These are phyloP conservation scores for Trichoderma sp. DNA, from an alignment of 2,329 filamentous ascomycete genomes.

Conservation along the genomic window DNA sequence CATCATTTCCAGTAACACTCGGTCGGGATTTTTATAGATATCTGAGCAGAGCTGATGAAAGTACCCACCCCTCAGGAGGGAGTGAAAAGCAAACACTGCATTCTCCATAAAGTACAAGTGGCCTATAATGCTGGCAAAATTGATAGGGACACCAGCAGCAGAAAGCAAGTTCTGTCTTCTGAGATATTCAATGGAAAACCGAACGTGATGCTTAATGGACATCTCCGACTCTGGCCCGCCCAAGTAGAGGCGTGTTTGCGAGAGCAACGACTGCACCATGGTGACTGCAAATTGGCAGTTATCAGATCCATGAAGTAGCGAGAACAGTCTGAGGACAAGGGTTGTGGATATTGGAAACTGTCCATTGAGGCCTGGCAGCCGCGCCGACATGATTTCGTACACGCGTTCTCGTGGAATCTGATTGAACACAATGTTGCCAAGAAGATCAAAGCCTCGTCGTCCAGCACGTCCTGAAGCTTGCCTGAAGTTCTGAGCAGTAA, in stretches of 20 bases:
- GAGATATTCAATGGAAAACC: conserved; percentile 79
- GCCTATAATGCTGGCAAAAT: conserved; percentile 67
- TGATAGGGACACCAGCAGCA: conserved; percentile 59
- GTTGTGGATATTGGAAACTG: conserved; percentile 77
- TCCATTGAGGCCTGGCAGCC: conserved; percentile 69
- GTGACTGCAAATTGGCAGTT: conserved; percentile 59
- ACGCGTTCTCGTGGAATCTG: conserved; percentile 59
- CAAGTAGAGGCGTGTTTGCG: conserved; percentile 67
- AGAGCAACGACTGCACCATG: conserved; percentile 64
- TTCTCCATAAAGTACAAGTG: conserved; percentile 78
- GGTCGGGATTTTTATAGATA: conserved; percentile 48
- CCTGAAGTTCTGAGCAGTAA: conserved; percentile 73
- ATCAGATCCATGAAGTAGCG: conserved; percentile 63
- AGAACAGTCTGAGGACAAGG: conserved; percentile 66
- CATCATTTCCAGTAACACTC: conserved; percentile 58
- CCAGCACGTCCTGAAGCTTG: conserved; percentile 76
- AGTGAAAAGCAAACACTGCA: conserved; percentile 72
- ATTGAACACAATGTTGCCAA: conserved; percentile 80
- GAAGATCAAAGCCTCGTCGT: conserved; percentile 74
- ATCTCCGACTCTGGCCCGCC: conserved; percentile 66
- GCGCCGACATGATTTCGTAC: conserved; percentile 67
- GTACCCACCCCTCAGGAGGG: conserved; percentile 67
- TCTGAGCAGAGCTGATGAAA: conserved; percentile 60
- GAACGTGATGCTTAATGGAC: conserved; percentile 70
- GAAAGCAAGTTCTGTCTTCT: conserved; percentile 65